Evolutionary conservation across 768 basidiomycete species (phyloP).

Genomic region (Gymnopilus junonius): DNA sequence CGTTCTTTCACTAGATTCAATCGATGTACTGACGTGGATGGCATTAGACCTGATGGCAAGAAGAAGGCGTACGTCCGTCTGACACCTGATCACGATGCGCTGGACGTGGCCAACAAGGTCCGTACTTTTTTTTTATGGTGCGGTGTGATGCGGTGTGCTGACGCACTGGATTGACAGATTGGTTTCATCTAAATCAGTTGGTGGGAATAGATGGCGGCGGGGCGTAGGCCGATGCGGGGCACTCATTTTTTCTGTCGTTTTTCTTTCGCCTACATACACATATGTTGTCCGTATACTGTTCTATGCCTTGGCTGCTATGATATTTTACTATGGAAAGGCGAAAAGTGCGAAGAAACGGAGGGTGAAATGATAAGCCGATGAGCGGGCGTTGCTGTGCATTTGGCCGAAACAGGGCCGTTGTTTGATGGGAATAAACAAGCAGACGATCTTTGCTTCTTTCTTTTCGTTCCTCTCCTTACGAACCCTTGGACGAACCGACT

Average conservation of each 20-base stretch:
- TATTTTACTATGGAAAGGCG: background rate
- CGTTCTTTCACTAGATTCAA: background rate
- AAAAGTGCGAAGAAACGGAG: background rate
- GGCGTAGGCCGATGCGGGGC: background rate
- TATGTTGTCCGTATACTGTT: background rate
- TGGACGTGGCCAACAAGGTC: slow-evolving; percentile 98
- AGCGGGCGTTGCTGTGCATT: background rate
- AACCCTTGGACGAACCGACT: slow-evolving; percentile 19
- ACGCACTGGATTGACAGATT: slow-evolving; percentile 55
- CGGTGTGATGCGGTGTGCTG: background rate
- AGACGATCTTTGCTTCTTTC: slow-evolving; percentile 15
- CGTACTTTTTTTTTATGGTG: background rate
- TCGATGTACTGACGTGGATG: background rate
- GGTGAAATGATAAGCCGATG: background rate
- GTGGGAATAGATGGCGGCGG: background rate
- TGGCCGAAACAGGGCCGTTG: slow-evolving; percentile 7
- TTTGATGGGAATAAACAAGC: slow-evolving; percentile 7
- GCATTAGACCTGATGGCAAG: slow-evolving; percentile 88
- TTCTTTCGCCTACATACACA: background rate
- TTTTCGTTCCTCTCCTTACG: slow-evolving; percentile 18
- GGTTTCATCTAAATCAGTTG: slow-evolving; percentile 79
- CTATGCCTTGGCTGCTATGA: background rate
- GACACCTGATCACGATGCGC: slow-evolving; percentile 93
- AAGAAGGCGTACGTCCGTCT: slow-evolving; percentile 99
- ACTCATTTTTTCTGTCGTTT: background rate